Percentiles rank a stretch among this genome's conserved stretches.
These are phyloP conservation scores for Thraustotheca clavata DNA, from an alignment of 352 stramenopile genomes.

Conservation along the genomic window DNA sequence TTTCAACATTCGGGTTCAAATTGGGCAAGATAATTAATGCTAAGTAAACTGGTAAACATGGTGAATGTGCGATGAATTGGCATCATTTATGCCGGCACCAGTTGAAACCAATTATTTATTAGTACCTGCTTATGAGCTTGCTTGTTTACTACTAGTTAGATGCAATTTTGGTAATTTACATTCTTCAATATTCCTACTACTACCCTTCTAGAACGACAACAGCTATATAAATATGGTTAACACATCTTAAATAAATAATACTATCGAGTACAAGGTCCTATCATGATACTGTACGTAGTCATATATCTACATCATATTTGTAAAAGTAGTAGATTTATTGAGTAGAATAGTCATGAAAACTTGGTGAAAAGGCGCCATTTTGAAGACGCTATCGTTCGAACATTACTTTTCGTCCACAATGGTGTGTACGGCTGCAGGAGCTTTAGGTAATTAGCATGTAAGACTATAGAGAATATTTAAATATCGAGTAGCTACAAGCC, in stretches of 20 bases:
- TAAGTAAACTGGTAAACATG: too few species aligned
- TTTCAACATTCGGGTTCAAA: too few species aligned
- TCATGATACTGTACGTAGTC: not conserved
- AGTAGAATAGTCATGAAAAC: not conserved
- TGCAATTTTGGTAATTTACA: too few species aligned
- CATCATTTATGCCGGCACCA: too few species aligned
- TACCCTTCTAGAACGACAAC: too few species aligned
- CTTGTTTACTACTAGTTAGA: too few species aligned
- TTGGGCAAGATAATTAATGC: too few species aligned
- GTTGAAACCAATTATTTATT: too few species aligned
- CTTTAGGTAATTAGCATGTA: not conserved
- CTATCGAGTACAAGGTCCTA: not conserved
- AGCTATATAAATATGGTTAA: too few species aligned
- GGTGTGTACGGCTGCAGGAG: slow-evolving; percentile 8
- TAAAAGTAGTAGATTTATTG: not conserved
- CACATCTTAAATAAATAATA: not conserved
- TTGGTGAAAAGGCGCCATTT: not conserved
- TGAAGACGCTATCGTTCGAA: not conserved
- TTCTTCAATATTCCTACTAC: too few species aligned
- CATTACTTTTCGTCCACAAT: slow-evolving; percentile 12
- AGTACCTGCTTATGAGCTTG: too few species aligned
- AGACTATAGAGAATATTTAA: not conserved
- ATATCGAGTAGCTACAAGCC: not conserved
- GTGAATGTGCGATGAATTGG: too few species aligned
- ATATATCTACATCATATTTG: not conserved